Evolutionary conservation across 2,329 filamentous ascomycete species (phyloP).

Genomic region (Aspergillus bombycis): DNA sequence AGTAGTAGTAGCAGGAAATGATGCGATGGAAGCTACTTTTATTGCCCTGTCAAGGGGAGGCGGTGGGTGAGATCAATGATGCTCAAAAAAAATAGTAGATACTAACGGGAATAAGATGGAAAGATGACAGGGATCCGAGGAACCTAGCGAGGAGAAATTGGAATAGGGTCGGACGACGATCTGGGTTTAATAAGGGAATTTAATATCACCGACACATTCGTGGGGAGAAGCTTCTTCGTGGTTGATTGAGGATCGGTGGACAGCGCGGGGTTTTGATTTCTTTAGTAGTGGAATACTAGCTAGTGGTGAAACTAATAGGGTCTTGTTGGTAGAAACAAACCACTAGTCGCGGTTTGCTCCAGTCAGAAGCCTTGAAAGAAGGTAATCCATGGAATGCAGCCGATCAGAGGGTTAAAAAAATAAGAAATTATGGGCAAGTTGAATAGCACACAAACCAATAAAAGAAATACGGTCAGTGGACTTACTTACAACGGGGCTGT

Average conservation of each 20-base stretch:
- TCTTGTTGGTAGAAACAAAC: background rate
- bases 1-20: background rate
- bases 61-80: background rate
- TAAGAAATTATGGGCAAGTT: background rate
- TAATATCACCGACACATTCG: slow-evolving; percentile 14
- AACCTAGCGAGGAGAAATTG: slow-evolving; percentile 15
- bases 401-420: background rate
- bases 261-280: slow-evolving; percentile 15
- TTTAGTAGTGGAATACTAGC: slow-evolving; percentile 8
- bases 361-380: background rate
- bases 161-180: slow-evolving; percentile 16
- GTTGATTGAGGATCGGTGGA: slow-evolving; percentile 12
- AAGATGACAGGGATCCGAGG: slow-evolving; percentile 15
- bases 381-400: background rate
- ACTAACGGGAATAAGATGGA: slow-evolving; percentile 2
- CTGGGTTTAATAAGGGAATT: slow-evolving; percentile 13
- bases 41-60: background rate
- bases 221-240: slow-evolving; percentile 18
- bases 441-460: slow-evolving; percentile 4
- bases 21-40: background rate
- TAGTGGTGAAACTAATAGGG: slow-evolving; percentile 5
- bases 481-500: background rate
- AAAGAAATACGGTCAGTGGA: slow-evolving; percentile 6
- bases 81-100: slow-evolving; percentile 3
- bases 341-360: background rate